Percentiles rank a stretch among this genome's conserved stretches.
Evolutionary conservation across 805 yeast species (phyloP).

Genomic region (Yarrowia osloensis): DNA sequence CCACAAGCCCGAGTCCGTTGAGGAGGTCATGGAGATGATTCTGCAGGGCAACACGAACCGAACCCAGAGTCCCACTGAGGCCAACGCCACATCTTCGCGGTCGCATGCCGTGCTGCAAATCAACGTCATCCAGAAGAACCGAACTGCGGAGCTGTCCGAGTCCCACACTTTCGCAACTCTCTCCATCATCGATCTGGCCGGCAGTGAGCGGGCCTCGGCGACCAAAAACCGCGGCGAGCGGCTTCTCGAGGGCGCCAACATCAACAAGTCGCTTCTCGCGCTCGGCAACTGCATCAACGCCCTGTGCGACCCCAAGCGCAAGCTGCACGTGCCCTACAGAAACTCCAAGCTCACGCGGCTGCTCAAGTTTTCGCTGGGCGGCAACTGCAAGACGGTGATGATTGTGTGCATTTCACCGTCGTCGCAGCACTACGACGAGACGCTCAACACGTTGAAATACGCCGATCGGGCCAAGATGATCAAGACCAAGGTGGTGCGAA

Average conservation of each 20-base stretch:
- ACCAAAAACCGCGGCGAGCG: conserved; percentile 82
- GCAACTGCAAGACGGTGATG: conserved; percentile 94
- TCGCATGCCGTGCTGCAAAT: conserved; percentile 93
- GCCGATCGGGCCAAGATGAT: conserved; percentile 91
- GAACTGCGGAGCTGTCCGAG: conserved; percentile 64
- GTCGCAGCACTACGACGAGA: conserved; percentile 85
- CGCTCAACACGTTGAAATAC: conserved; percentile 84
- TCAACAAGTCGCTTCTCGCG: conserved; percentile 83
- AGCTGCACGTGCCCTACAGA: conserved; percentile 82
- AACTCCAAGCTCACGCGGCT: conserved; percentile 88
- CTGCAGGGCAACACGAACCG: conserved; percentile 71
- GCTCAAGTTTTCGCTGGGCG: conserved; percentile 86
- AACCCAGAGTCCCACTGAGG: conserved; percentile 85
- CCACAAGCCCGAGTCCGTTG: conserved; percentile 53
- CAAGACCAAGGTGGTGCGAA: conserved; percentile 73
- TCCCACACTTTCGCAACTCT: conserved; percentile 76
- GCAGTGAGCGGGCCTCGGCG: conserved; percentile 91
- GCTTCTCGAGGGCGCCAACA: conserved; percentile 88
- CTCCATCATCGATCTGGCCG: conserved; percentile 89
- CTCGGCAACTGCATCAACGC: conserved; percentile 94
- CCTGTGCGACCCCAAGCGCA: conserved; percentile 67
- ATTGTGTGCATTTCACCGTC: conserved; percentile 92
- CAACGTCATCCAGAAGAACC: conserved; percentile 60
- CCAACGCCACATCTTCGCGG: conserved; percentile 85
- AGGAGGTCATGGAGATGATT: conserved; percentile 62